Percentiles rank a stretch among this genome's conserved stretches.
These are phyloP conservation scores for Botrytis deweyae DNA, from an alignment of 2,329 filamentous ascomycete species.

Conservation along the genomic window DNA sequence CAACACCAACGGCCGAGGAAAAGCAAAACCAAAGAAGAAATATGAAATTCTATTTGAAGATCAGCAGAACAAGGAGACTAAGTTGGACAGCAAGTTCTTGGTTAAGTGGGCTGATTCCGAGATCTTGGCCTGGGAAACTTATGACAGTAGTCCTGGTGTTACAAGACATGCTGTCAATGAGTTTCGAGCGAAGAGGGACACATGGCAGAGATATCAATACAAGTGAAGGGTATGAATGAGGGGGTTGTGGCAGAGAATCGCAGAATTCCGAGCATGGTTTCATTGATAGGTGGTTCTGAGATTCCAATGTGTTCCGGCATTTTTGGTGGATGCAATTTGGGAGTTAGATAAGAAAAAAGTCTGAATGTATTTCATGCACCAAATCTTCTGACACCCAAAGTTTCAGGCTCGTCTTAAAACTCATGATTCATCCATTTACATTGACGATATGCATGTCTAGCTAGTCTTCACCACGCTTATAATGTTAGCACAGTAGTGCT, in stretches of 20 bases:
- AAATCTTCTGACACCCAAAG: neutral
- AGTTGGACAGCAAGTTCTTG: neutral
- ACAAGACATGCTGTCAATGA: neutral
- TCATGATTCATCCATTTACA: neutral
- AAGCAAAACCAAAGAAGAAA: neutral
- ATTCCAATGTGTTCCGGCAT: neutral
- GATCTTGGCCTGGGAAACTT: neutral
- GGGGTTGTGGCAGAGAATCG: neutral
- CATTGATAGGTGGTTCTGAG: accelerated
- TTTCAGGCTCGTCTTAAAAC: neutral
- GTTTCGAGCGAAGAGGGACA: neutral
- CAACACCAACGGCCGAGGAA: neutral
- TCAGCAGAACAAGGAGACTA: neutral
- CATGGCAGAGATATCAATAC: neutral
- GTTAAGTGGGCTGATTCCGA: neutral
- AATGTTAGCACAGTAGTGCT: neutral
- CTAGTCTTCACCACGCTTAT: neutral
- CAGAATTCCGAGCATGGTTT: too few relatives aligned
- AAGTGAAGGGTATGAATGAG: neutral
- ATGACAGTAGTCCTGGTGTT: neutral
- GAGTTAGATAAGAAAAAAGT: neutral
- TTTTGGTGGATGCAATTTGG: neutral
- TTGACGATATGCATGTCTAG: neutral
- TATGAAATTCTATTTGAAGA: slow-evolving; percentile 1
- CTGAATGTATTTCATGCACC: neutral